Evolutionary conservation across 2,329 filamentous ascomycete species (phyloP).

Genomic region (Cryphonectria naterciae): DNA sequence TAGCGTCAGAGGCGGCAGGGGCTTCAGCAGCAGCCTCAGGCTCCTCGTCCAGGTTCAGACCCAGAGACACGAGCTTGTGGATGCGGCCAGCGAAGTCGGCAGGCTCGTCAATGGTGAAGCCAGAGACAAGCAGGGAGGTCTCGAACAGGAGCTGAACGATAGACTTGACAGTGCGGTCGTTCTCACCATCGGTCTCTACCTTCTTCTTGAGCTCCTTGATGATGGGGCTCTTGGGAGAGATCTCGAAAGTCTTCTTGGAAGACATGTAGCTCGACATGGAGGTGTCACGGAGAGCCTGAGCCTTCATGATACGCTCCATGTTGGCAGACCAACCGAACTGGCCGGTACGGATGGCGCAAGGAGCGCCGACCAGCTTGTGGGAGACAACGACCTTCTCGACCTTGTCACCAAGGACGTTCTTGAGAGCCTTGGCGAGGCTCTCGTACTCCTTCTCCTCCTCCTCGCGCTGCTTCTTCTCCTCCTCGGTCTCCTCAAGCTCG

Average conservation of each 20-base stretch:
- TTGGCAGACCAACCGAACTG: conserved; percentile 99
- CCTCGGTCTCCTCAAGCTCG: conserved; percentile 99
- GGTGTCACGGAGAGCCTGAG: conserved; percentile 98
- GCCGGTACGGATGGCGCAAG: conserved; percentile 98
- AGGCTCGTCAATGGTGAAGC: conserved; percentile 99
- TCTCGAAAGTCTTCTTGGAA: conserved; percentile 99
- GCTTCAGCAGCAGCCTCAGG: conserved; percentile 72
- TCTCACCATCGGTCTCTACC: conserved; percentile 96
- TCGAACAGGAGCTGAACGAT: conserved; percentile 98
- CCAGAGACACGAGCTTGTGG: conserved; percentile 98
- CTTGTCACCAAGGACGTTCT: conserved; percentile 99
- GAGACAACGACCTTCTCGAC: conserved; percentile 99
- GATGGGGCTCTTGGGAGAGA: conserved; percentile 97
- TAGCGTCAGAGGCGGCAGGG: conserved; percentile 61
- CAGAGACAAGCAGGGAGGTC: conserved; percentile 96
- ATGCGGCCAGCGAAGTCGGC: conserved; percentile 98
- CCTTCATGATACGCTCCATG: conserved; percentile 99
- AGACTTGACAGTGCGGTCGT: conserved; percentile 98
- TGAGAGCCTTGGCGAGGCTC: conserved; percentile 90
- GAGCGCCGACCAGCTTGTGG: conserved; percentile 92
- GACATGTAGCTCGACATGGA: conserved; percentile 99
- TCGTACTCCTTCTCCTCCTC: conserved; percentile 98
- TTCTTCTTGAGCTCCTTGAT: conserved; percentile 99
- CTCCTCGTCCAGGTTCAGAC: conserved; percentile 96
- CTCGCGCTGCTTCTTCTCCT: conserved; percentile 97